These are phyloP conservation scores for Xerophyta viscosa DNA, from an alignment of 106 monocot genomes.

Conservation along the genomic window DNA sequence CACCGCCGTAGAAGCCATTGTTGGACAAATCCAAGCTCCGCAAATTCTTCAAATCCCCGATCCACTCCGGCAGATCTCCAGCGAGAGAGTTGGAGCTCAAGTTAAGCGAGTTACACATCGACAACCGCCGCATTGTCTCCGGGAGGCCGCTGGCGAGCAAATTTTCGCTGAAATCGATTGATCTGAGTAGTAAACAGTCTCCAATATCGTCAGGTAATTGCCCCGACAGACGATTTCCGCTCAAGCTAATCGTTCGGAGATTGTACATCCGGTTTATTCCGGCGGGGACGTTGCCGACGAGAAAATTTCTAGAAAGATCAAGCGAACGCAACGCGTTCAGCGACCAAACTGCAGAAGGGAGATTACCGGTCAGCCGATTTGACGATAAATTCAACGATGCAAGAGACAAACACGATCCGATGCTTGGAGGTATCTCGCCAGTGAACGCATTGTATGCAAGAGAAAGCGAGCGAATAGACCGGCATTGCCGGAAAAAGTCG, in stretches of 20 bases:
- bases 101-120: conserved; percentile 28
- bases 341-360: conserved; percentile 53
- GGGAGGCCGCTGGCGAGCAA: conserved; percentile 47
- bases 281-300: conserved; percentile 42
- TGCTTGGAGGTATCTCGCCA: conserved; percentile 33
- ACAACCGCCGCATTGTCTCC: conserved; percentile 42
- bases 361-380: conserved; percentile 51
- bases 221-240: conserved; percentile 46
- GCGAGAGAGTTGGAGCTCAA: conserved; percentile 48
- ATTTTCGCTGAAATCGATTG: conserved; percentile 51
- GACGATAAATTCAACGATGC: conserved; percentile 45
- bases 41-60: conserved; percentile 37
- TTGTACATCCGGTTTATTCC: conserved; percentile 35
- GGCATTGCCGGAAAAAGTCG: conserved; percentile 51
- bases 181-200: conserved; percentile 28
- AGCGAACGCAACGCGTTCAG: conserved; percentile 39
- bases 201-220: conserved; percentile 47
- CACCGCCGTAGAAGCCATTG: conserved; percentile 48
- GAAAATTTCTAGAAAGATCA: conserved; percentile 67
- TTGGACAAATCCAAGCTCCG: conserved; percentile 40
- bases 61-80: conserved; percentile 45
- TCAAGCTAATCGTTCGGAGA: conserved; percentile 39
- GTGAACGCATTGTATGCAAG: conserved; percentile 40
- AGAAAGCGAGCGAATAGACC: conserved; percentile 26
- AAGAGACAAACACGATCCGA: conserved; percentile 47